Conservation (phyloP, 768 basidiomycete species). For the Trametes cinnabarina region DNA sequence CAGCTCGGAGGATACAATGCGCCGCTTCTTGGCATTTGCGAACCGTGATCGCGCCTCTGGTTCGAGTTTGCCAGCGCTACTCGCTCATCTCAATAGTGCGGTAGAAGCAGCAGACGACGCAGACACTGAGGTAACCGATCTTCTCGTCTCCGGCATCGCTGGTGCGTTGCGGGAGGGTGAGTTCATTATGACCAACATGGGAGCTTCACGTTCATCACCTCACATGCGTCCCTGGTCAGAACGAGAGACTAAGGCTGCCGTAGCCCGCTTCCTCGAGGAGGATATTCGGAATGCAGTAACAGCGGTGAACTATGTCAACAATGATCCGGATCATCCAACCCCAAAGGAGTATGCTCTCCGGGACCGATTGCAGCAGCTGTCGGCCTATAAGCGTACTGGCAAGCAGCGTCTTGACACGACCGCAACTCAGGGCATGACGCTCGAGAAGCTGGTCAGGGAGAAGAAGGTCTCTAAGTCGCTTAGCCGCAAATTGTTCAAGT, state of each 20-base stretch:
- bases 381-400: background rate
- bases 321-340: no score
- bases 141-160: background rate
- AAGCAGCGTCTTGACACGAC: background rate
- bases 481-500: no score
- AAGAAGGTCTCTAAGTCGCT: no score
- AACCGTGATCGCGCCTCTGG: constrained; percentile 6
- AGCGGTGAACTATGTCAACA: no score
- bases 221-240: no score
- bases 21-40: constrained; percentile 4
- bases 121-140: background rate
- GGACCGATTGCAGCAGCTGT: no score
- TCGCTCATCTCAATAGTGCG: background rate
- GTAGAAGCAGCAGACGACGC: background rate
- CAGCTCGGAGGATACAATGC: background rate
- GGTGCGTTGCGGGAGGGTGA: background rate
- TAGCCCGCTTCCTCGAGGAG: background rate
- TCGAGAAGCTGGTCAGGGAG: background rate
- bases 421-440: background rate
- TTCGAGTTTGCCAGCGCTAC: background rate
- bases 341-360: no score
- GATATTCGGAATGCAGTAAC: no score
- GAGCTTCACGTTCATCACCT: no score
- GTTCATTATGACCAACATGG: no score
- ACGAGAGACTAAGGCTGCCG: background rate